Conservation (phyloP, 2,329 filamentous ascomycete genomes). For the Epichloe uncinata region DNA sequence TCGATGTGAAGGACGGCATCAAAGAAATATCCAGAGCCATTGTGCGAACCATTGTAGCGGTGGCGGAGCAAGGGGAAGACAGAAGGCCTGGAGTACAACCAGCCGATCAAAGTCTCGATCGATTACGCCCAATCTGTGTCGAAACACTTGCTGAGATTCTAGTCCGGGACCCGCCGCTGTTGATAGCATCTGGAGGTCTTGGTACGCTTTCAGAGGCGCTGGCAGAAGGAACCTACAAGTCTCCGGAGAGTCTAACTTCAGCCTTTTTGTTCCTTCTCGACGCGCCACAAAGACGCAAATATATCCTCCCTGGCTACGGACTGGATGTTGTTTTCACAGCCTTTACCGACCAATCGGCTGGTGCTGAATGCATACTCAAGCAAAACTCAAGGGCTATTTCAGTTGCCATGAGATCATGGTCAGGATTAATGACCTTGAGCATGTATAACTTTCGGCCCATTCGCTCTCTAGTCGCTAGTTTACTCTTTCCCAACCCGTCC, state of each 20-base stretch:
- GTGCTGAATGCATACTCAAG: conserved; percentile 53
- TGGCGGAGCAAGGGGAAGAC: conserved; percentile 81
- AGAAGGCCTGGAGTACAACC: conserved; percentile 60
- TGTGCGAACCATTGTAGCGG: conserved; percentile 77
- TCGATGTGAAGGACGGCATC: conserved; percentile 89
- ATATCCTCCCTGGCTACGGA: conserved; percentile 77
- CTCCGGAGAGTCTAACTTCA: conserved; percentile 74
- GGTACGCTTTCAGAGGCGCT: conserved; percentile 82
- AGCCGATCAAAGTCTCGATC: conserved; percentile 64
- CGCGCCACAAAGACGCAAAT: conserved; percentile 64
- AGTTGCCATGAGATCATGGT: conserved; percentile 85
- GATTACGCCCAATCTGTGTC: conserved; percentile 77
- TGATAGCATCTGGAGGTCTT: conserved; percentile 75
- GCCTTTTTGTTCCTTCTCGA: conserved; percentile 89
- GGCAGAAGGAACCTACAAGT: conserved; percentile 80
- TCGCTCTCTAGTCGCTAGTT: conserved; percentile 57
- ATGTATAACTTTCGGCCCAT: conserved; percentile 82
- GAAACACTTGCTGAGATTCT: conserved; percentile 89
- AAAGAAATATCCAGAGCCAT: conserved; percentile 77
- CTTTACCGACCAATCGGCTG: conserved; percentile 69
- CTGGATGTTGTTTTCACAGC: conserved; percentile 81
- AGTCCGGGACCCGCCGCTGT: conserved; percentile 67
- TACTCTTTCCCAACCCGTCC: conserved; percentile 41
- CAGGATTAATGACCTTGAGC: conserved; percentile 74
- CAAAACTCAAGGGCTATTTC: conserved; percentile 87